Evolutionary conservation across 768 basidiomycete genomes (phyloP), one percentile per base, ranked within the genome.

Genomic region (Mycena vitilis): DNA sequence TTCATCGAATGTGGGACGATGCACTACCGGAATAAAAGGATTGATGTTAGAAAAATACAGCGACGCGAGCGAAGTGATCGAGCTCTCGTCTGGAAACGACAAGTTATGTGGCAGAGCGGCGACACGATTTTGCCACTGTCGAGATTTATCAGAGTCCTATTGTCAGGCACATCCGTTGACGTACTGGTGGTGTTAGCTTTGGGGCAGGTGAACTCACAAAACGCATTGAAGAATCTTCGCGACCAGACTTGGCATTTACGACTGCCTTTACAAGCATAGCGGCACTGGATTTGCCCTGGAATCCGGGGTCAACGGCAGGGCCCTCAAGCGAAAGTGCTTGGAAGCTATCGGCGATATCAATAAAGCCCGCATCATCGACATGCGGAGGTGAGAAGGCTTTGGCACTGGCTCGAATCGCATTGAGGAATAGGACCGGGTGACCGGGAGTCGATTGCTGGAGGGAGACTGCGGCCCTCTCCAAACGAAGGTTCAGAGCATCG

Each of bases 11-110:
- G 80, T 80, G 0, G 83, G 82, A 0, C 82, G 80, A 67, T 90
- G 88, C 9, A 91, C 74, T 0, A 91, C 73, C 0, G 88, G 88
- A 0, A 79, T 66, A 34, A 80, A 70, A 5, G 70, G 44, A 67
- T 88, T 85, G 65, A 78, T 30, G 44, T 80, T 56, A 0, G 58
- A 62, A 72, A 91, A 91, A 69, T 85, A 89, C 20, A 83, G 76
- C 38, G 87, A 79, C 54, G 89, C 76, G 20, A 91, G 78, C 0
- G 56, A 38, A 8, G 60, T 51, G 13, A 80, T 77, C 22, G 89
- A 76, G 6, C 62, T 7, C 12, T 55, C n/a, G 44, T 22, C 10
- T 0, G 66, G 66, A 22, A 61, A 67, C 1, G 36, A 51, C 4
- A 55, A n/a, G 11, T 38, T 11, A 48, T 58, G 48, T 3, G 15